Percentiles rank a stretch among this genome's conserved stretches.
Conservation (phyloP, 441 rosid species). For the Adansonia grandidieri region DNA sequence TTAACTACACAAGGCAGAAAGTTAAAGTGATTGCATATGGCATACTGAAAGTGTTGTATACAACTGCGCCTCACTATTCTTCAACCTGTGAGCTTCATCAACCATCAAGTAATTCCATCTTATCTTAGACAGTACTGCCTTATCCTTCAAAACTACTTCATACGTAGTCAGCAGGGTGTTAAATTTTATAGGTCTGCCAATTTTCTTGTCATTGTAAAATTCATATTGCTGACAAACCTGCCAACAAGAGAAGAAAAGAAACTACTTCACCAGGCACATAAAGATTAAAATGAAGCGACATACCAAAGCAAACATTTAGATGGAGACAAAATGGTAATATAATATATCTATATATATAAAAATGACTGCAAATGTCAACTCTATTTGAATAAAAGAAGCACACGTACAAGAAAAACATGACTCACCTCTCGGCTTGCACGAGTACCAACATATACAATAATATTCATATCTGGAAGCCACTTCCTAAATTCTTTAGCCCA, state of each 20-base stretch:
- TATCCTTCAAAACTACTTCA: constrained; percentile 98
- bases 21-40: constrained; percentile 16
- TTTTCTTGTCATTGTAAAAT: constrained; percentile 85
- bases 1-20: not conserved
- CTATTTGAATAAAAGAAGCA: constrained; percentile 9
- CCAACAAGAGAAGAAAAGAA: constrained; percentile 26
- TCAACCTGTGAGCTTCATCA: constrained; percentile 99
- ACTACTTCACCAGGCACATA: not conserved
- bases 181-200: constrained; percentile 87
- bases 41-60: constrained; percentile 92
- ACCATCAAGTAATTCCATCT: constrained; percentile 98
- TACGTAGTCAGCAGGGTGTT: constrained; percentile 92
- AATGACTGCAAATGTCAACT: not conserved
- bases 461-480: constrained; percentile 97
- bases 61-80: constrained; percentile 98
- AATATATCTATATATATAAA: not conserved
- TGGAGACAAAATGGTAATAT: not conserved
- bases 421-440: constrained; percentile 99
- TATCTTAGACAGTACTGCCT: constrained; percentile 90
- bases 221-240: constrained; percentile 99
- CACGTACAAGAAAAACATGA: constrained; percentile 19
- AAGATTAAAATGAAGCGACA: not conserved
- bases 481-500: constrained; percentile 99
- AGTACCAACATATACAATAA: constrained; percentile 97
- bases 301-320: not conserved